These are phyloP conservation scores for Krasilnikovozyma curviuscula DNA, from an alignment of 768 basidiomycete genomes.

Conservation along the genomic window DNA sequence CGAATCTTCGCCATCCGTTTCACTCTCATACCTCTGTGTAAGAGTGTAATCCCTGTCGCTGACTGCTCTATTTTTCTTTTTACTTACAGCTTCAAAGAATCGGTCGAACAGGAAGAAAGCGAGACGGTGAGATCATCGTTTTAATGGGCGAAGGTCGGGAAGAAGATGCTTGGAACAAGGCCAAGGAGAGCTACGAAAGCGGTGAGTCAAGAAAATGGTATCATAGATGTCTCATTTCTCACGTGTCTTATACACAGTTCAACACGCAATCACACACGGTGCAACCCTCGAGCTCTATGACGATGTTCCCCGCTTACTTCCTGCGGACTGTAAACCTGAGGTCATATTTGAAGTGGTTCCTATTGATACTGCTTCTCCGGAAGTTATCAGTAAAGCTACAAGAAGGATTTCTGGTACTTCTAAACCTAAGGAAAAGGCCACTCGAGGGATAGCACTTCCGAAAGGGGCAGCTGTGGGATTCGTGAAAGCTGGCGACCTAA, in stretches of 20 bases:
- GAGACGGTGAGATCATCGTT: slow-evolving; percentile 72
- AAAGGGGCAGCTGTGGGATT: slow-evolving; percentile 23
- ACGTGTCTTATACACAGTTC: slow-evolving; percentile 41
- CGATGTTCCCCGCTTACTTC: slow-evolving; percentile 76
- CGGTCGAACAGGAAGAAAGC: slow-evolving; percentile 84
- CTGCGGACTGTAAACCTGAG: slow-evolving; percentile 52
- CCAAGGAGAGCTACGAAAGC: slow-evolving; percentile 60
- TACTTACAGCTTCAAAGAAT: slow-evolving; percentile 66
- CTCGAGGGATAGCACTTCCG: slow-evolving; percentile 22
- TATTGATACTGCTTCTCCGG: slow-evolving; percentile 49
- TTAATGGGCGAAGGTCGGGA: slow-evolving; percentile 79
- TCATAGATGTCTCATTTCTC: too few relatives aligned
- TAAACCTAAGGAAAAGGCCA: neutral
- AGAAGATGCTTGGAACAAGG: slow-evolving; percentile 73
- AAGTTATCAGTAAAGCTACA: slow-evolving; percentile 11
- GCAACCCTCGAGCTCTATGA: slow-evolving; percentile 74
- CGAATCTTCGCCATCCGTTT: slow-evolving; percentile 14
- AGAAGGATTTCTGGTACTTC: slow-evolving; percentile 26
- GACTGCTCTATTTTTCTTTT: too few relatives aligned
- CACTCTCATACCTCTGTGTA: neutral
- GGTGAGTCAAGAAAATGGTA: too few relatives aligned
- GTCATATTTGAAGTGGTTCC: slow-evolving; percentile 44
- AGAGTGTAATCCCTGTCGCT: neutral
- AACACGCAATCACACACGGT: slow-evolving; percentile 66
- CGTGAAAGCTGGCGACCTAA: slow-evolving; percentile 17